A percentile compares a stretch with the other conserved stretches of the same genome.
phyloP scores from a whole-genome alignment of 345 rosid species.

The Euphorbia peplus region DNA sequence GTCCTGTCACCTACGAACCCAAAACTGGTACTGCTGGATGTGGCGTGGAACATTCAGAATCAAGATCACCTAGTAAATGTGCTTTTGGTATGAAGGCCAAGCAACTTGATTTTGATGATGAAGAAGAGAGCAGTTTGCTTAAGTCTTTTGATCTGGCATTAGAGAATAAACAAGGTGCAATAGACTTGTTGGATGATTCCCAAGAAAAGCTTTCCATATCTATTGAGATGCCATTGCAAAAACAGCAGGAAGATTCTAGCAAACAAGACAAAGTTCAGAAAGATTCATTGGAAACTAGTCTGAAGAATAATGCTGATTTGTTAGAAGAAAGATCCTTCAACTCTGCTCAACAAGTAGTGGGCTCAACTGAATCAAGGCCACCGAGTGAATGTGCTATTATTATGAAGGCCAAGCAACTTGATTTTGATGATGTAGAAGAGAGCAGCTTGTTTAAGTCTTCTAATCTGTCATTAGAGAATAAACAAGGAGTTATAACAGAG shows the following conservation, averaged over 20 bases:
- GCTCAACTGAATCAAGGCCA: neutral
- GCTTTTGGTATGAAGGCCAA: conserved; percentile 33
- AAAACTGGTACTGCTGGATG: conserved; percentile 20
- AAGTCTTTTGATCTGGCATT: conserved; percentile 18
- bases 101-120: conserved; percentile 42
- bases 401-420: too few relatives aligned
- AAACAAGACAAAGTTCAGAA: neutral
- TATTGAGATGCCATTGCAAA: conserved; percentile 22
- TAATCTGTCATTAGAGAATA: too few relatives aligned
- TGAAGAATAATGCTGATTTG: neutral
- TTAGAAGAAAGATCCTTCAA: neutral
- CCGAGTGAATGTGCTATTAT: too few relatives aligned
- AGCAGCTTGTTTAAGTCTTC: too few relatives aligned
- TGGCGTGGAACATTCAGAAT: conserved; percentile 25
- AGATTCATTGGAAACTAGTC: neutral
- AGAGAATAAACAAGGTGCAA: conserved; percentile 23
- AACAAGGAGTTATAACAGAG: conserved; percentile 1
- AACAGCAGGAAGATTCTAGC: conserved; percentile 18
- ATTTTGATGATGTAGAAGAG: too few relatives aligned
- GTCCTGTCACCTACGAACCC: conserved; percentile 26
- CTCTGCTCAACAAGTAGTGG: neutral
- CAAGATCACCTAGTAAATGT: conserved; percentile 25
- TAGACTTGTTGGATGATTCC: neutral
- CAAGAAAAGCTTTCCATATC: conserved; percentile 23
- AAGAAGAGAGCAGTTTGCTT: conserved; percentile 26